These are phyloP conservation scores for Paraconiothyrium sp. DNA, from an alignment of 2,329 filamentous ascomycete genomes.

Conservation along the genomic window DNA sequence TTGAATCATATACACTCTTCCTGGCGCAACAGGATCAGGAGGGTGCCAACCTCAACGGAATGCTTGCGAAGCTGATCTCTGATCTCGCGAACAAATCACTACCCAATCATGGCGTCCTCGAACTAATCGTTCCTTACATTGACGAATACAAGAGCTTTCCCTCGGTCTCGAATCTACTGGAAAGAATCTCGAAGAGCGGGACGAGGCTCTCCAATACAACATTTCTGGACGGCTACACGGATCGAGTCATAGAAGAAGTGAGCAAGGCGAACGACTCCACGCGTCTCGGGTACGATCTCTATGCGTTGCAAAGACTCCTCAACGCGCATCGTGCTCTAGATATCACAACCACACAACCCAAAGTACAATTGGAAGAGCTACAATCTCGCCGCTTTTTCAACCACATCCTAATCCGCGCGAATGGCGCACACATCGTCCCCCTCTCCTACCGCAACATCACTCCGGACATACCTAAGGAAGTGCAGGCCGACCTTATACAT, in stretches of 20 bases:
- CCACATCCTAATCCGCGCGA: conserved; percentile 37
- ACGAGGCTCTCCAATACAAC: conserved; percentile 20
- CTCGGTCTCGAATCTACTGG: conserved; percentile 23
- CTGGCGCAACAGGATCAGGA: conserved; percentile 11
- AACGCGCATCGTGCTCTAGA: conserved; percentile 14
- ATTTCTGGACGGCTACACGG: conserved; percentile 20
- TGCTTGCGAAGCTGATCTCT: conserved; percentile 25
- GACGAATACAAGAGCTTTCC: conserved; percentile 19
- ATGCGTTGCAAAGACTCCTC: conserved; percentile 21
- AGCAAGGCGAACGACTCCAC: conserved; percentile 15
- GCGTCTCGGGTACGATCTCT: conserved; percentile 21
- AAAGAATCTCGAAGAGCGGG: conserved; percentile 19
- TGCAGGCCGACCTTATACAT: conserved; percentile 37
- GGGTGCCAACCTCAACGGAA: conserved; percentile 9
- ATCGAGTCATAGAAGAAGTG: conserved; percentile 16
- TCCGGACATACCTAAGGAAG: conserved; percentile 23
- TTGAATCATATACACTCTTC: conserved; percentile 11
- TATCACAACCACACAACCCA: conserved; percentile 11
- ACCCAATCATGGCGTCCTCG: conserved; percentile 27
- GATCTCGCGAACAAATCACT: conserved; percentile 20
- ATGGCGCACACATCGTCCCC: conserved; percentile 34
- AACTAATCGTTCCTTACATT: conserved; percentile 26
- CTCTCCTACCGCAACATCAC: conserved; percentile 29
- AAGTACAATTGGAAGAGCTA: conserved; percentile 13
- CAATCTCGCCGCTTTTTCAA: conserved; percentile 34